Evolutionary conservation across 352 stramenopile genomes (phyloP), one percentile per base, ranked within the genome.

Genomic region (Globisporangium paddicum): DNA sequence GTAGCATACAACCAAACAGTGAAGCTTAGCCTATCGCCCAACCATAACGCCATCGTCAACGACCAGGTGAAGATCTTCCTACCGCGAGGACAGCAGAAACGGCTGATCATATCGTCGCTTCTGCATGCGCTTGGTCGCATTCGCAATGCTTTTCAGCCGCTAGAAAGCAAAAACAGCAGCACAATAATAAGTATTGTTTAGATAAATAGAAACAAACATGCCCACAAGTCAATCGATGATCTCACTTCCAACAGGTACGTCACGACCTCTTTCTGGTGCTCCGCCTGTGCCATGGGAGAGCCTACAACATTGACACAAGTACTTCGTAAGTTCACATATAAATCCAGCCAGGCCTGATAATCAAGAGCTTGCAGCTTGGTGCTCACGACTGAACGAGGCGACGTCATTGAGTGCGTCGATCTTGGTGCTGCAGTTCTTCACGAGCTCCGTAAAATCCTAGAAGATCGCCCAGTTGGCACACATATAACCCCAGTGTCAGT

Each of bases 201-300:
- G n/a, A n/a, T n/a, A n/a, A n/a, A n/a, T n/a, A n/a, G n/a, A n/a
- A n/a, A n/a, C n/a, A n/a, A n/a, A n/a, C n/a, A n/a, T n/a, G n/a
- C n/a, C 8, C 42, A 30, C 3, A 35, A 21, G 26, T 23, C 40
- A 5, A 25, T 46, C 18, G n/a, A 46, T 32, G n/a, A 19, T 13
- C 46, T n/a, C 18, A 53, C 82, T 78, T 90, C 76, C 0, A 90
- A 49, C 45, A 93, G 64, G 60, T 89, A 86, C 3, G 81, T 68
- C 54, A 93, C 79, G 53, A 93, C 70, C 42, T 93, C 81, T 42
- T 82, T 79, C 51, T 89, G 69, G 45, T 89, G 76, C 52, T 90
- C 75, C 19, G 68, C 59, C 8, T 63, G 62, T 55, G 34, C 60
- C 10, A 57, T 42, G 4, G 65, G 25, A 53, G 40, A 44, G 53